phyloP scores from a whole-genome alignment of 768 basidiomycete species.

The Suillus decipiens region DNA sequence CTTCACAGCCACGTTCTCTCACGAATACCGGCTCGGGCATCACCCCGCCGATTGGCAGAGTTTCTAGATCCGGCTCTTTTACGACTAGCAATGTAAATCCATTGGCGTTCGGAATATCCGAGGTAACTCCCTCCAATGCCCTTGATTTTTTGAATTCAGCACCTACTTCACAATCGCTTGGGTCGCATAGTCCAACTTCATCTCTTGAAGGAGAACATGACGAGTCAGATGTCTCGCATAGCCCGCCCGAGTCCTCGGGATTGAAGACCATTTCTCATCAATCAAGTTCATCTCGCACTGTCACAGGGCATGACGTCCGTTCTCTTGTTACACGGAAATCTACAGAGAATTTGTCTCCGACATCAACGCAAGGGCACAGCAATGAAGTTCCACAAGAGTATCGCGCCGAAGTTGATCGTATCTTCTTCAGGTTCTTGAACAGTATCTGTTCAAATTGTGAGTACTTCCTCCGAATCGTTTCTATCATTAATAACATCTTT shows the following conservation, averaged over 20 bases:
- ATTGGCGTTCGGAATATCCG: conserved; percentile 40
- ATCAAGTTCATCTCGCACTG: conserved; percentile 27
- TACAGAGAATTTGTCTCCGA: conserved; percentile 26
- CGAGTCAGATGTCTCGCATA: conserved; percentile 44
- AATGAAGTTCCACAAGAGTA: conserved; percentile 83
- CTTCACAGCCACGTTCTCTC: conserved; percentile 27
- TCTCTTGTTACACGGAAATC: conserved; percentile 23
- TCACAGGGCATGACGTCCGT: conserved; percentile 18
- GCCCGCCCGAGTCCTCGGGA: conserved; percentile 33
- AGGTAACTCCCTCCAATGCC: conserved; percentile 26
- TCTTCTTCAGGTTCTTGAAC: conserved; percentile 90
- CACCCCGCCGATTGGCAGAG: conserved; percentile 47
- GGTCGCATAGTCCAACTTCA: conserved; percentile 30
- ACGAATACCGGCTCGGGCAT: conserved; percentile 26
- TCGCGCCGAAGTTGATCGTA: conserved; percentile 77
- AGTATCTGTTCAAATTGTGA: conserved; percentile 86
- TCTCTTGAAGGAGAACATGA: conserved; percentile 58
- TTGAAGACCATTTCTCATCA: conserved; percentile 19
- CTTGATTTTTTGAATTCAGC: conserved; percentile 31
- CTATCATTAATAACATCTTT: conserved; percentile 20
- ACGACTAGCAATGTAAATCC: conserved; percentile 44
- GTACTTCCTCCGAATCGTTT: conserved; percentile 33
- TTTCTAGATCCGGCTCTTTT: conserved; percentile 61
- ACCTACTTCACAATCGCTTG: conserved; percentile 16
- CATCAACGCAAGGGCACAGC: conserved; percentile 33